These are phyloP conservation scores for Ustanciosporium gigantosporum DNA, from an alignment of 1,284 basidiomycete genomes.

Conservation along the genomic window DNA sequence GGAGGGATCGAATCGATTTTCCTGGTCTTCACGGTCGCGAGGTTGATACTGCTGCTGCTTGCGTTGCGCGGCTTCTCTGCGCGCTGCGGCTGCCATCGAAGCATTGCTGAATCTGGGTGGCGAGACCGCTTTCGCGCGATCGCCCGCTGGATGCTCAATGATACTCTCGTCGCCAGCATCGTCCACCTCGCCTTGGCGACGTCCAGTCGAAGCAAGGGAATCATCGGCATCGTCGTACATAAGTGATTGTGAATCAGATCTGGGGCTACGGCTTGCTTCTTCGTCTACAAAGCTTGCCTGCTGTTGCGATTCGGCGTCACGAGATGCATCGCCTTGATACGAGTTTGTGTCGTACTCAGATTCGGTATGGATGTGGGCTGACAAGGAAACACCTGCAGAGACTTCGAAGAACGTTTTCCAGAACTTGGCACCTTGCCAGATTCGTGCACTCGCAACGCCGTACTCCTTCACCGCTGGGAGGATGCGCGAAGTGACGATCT, in stretches of 20 bases:
- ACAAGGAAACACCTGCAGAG: slow-evolving; percentile 79
- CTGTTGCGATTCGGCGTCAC: slow-evolving; percentile 19
- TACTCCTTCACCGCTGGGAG: slow-evolving; percentile 86
- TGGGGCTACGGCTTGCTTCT: slow-evolving; percentile 13
- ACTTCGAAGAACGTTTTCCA: slow-evolving; percentile 95
- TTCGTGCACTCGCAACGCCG: slow-evolving; percentile 80
- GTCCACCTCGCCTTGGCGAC: slow-evolving; percentile 2
- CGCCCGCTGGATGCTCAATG: slow-evolving; percentile 17
- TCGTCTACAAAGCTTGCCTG: slow-evolving; percentile 25
- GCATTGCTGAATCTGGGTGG: slow-evolving; percentile 56
- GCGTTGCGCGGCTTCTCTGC: slow-evolving; percentile 62
- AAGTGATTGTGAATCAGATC: slow-evolving; percentile 23
- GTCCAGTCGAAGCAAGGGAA: slow-evolving; percentile 11
- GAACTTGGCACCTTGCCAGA: slow-evolving; percentile 87
- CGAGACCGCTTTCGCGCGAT: slow-evolving; percentile 71
- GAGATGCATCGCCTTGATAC: slow-evolving; percentile 24
- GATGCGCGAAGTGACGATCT: slow-evolving; percentile 78
- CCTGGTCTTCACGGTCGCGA: slow-evolving; percentile 19
- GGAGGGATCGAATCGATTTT: slow-evolving; percentile 58
- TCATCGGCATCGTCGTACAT: slow-evolving; percentile 24
- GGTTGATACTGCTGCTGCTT: slow-evolving; percentile 17
- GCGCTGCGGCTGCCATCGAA: slow-evolving; percentile 69
- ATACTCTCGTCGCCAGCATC: slow-evolving; percentile 26
- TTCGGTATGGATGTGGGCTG: slow-evolving; percentile 29
- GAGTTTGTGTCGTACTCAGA: slow-evolving; percentile 33